Conservation (phyloP, 2,329 filamentous ascomycete species). For the Apiospora hydei region DNA sequence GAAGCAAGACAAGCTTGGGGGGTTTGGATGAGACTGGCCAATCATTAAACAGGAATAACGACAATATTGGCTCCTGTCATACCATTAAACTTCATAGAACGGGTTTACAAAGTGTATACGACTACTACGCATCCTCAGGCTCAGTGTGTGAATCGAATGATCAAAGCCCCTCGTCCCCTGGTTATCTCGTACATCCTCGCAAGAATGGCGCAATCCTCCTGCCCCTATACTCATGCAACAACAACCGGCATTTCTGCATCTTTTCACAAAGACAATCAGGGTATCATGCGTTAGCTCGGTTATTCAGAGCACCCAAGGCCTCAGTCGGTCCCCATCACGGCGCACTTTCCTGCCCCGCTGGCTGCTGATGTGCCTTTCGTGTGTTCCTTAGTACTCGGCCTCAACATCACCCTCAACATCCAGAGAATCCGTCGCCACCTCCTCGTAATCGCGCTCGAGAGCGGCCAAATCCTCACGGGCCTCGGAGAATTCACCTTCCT, state of each 20-base stretch:
- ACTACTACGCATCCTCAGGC: slow-evolving; percentile 39
- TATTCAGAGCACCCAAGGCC: slow-evolving; percentile 23
- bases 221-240: slow-evolving; percentile 31
- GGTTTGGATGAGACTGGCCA: slow-evolving; percentile 19
- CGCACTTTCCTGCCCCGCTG: slow-evolving; percentile 18
- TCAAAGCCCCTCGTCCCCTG: slow-evolving; percentile 16
- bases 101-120: slow-evolving; percentile 45
- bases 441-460: slow-evolving; percentile 97
- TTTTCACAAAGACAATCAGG: slow-evolving; percentile 30
- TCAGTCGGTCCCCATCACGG: slow-evolving; percentile 11
- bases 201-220: slow-evolving; percentile 33
- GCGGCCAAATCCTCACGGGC: slow-evolving; percentile 98
- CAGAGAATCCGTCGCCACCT: slow-evolving; percentile 93
- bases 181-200: slow-evolving; percentile 32
- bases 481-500: slow-evolving; percentile 99
- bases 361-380: slow-evolving; percentile 27
- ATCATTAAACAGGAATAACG: not conserved
- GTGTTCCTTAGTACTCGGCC: slow-evolving; percentile 81
- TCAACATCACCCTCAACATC: slow-evolving; percentile 85
- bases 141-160: slow-evolving; percentile 30
- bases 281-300: slow-evolving; percentile 31
- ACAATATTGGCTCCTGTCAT: slow-evolving; percentile 28
- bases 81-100: slow-evolving; percentile 43
- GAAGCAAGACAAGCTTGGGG: slow-evolving; percentile 20
- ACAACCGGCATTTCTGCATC: slow-evolving; percentile 28